Conservation (phyloP, 495 filamentous ascomycete species). For the Neurospora tetrasperma region DNA sequence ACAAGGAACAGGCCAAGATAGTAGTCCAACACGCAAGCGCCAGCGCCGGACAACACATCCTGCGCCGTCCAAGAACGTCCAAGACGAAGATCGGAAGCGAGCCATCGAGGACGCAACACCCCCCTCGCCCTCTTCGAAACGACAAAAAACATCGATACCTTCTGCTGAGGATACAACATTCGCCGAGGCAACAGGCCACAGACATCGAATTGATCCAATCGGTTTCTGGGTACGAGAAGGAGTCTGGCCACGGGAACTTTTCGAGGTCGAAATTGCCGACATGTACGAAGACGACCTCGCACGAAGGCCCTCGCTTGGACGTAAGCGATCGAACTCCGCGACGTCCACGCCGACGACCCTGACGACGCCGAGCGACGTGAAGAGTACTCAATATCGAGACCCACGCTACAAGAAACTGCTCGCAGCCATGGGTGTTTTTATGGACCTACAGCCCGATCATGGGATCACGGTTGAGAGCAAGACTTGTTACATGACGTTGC, state of each 20-base stretch:
- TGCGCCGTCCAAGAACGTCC: no score
- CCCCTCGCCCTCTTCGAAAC: not conserved
- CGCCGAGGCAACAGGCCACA: not conserved
- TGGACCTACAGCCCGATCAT: conserved; percentile 19
- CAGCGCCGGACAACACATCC: no score
- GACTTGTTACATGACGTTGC: conserved; percentile 18
- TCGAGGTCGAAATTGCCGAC: not conserved
- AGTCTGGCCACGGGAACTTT: not conserved
- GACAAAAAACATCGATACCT: not conserved
- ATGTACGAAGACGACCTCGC: not conserved
- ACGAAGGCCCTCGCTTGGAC: no score
- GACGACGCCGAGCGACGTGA: conserved; percentile 10
- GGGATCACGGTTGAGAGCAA: conserved; percentile 22
- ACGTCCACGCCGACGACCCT: not conserved
- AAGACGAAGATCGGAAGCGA: no score
- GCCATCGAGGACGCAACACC: no score
- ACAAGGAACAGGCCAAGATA: no score
- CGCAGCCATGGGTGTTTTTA: conserved; percentile 31
- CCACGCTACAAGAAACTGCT: conserved; percentile 24
- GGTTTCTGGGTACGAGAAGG: not conserved
- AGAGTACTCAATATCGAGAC: conserved; percentile 29
- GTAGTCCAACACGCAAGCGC: no score
- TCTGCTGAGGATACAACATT: not conserved
- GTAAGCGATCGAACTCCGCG: not conserved
- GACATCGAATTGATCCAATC: not conserved